These are phyloP conservation scores for Penicillium soppii DNA, from an alignment of 495 filamentous ascomycete species.

Conservation along the genomic window DNA sequence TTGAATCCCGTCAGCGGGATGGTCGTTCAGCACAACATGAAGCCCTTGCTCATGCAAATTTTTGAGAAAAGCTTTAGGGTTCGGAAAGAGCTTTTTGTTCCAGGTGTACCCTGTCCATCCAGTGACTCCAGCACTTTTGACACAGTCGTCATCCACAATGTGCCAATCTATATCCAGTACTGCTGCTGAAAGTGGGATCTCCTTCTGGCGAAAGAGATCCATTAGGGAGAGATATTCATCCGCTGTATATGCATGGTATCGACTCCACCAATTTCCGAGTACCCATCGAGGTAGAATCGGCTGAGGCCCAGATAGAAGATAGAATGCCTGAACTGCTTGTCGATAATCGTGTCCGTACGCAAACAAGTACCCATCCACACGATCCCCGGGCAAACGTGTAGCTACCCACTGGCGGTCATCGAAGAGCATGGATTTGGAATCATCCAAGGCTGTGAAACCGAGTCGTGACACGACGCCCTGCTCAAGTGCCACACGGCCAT, in stretches of 20 bases:
- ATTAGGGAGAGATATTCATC: constrained; percentile 54
- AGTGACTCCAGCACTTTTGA: constrained; percentile 32
- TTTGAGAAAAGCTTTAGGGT: constrained; percentile 42
- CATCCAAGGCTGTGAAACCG: constrained; percentile 51
- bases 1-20: constrained; percentile 55
- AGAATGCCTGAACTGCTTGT: constrained; percentile 54
- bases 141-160: constrained; percentile 40
- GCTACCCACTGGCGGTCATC: constrained; percentile 49
- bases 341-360: constrained; percentile 54
- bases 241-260: constrained; percentile 53
- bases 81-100: constrained; percentile 55
- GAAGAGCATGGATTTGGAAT: constrained; percentile 58
- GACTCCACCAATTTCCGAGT: constrained; percentile 64
- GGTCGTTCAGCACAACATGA: constrained; percentile 54
- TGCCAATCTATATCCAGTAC: constrained; percentile 68
- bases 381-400: constrained; percentile 30
- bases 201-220: constrained; percentile 43
- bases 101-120: constrained; percentile 64
- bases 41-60: constrained; percentile 45
- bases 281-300: constrained; percentile 55
- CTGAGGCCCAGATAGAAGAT: constrained; percentile 53
- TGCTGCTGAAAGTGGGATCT: constrained; percentile 53
- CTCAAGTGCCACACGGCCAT: constrained; percentile 48
- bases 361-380: constrained; percentile 59
- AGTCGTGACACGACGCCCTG: constrained; percentile 47